phyloP scores from a whole-genome alignment of 2,329 filamentous ascomycete genomes.

The Hymenoscyphus fraxineus region DNA sequence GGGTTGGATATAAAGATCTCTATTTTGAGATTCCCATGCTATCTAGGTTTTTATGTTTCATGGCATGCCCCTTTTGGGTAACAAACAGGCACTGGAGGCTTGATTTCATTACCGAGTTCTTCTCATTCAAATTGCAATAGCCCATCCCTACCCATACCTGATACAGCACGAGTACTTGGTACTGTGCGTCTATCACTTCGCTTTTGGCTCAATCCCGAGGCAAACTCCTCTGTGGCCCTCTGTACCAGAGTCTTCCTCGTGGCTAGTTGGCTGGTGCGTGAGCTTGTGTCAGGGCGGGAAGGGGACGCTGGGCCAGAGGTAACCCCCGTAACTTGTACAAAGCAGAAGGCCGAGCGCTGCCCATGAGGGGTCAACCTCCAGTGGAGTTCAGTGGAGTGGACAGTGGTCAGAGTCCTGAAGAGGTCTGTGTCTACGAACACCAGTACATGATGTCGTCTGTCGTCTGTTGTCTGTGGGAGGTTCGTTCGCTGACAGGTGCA shows the following conservation, averaged over 20 bases:
- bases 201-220: not conserved
- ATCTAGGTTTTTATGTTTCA: not conserved
- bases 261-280: not conserved
- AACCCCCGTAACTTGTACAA: not conserved
- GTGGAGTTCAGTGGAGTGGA: not conserved
- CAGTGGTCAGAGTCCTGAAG: not conserved
- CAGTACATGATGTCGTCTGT: no score
- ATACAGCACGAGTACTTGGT: no score
- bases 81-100: not conserved
- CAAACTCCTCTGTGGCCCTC: not conserved
- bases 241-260: not conserved
- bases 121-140: not conserved
- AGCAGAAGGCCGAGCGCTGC: not conserved
- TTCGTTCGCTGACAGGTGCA: not conserved
- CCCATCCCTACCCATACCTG: not conserved
- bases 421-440: not conserved
- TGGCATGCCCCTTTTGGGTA: not conserved
- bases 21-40: not conserved
- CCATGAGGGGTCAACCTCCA: not conserved
- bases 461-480: not conserved
- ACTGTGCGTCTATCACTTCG: not conserved
- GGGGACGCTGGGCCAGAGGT: not conserved
- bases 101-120: not conserved
- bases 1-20: not conserved
- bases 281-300: slow-evolving; percentile 1